Percentiles rank a stretch among this genome's conserved stretches.
phyloP scores from a whole-genome alignment of 176 grass and related monocot species.

The Avena insularis region DNA sequence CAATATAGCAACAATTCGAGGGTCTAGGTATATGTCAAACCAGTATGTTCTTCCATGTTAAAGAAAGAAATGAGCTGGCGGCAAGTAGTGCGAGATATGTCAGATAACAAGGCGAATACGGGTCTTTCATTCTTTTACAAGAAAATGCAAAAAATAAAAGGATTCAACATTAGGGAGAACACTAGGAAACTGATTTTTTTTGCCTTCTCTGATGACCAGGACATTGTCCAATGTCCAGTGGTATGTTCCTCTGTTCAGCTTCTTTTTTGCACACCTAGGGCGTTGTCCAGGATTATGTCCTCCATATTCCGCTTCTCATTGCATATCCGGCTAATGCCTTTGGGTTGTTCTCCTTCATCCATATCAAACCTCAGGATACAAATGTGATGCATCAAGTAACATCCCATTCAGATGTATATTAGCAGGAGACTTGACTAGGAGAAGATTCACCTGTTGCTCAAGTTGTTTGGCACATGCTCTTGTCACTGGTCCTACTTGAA shows the following conservation, averaged over 20 bases:
- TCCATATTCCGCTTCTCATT: neutral
- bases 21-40: neutral
- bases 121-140: no score
- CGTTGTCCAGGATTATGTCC: neutral
- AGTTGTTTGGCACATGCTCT: conserved; percentile 6
- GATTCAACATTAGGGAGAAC: no score
- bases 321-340: neutral
- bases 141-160: no score
- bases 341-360: neutral
- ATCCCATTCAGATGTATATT: conserved; percentile 17
- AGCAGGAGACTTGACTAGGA: neutral
- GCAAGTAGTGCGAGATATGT: no score
- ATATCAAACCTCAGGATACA: conserved; percentile 6
- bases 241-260: conserved; percentile 1
- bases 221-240: neutral
- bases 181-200: neutral
- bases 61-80: neutral
- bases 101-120: no score
- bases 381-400: neutral
- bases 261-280: conserved; percentile 9
- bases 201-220: neutral
- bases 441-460: conserved; percentile 4
- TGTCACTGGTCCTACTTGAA: neutral
- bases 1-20: neutral
- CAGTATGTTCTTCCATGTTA: neutral